Base-by-base conservation (phyloP, 768 basidiomycete species). In the Russula vinacea region DNA sequence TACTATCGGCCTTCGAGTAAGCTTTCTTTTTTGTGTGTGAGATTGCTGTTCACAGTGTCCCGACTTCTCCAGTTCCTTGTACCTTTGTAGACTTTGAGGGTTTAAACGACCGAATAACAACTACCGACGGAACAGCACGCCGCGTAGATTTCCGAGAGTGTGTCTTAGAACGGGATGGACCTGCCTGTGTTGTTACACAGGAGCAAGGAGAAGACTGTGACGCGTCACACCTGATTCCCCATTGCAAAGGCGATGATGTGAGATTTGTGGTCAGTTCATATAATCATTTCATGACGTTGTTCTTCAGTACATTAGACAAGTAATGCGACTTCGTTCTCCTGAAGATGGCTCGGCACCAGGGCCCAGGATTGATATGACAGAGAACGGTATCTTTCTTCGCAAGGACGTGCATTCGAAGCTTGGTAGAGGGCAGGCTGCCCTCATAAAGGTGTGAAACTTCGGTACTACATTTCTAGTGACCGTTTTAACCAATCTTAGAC, bases 401-500 rank as follows among this genome's bases (percentile, higher is more conserved):
- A 29, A 14, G 33, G 11, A 35, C n/a, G 2, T 53, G 52, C 33
- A 37, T 37, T 0, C 4, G 52, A 2, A 1, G 14, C 35, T 59
- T 59, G 35, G 35, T 14, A 59, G 0, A 8, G 58, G 58, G 37
- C 4, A 10, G 2, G 58, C 50, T 39, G 58, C 47, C 35, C 17
- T 58, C 47, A 49, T 59, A 50, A 59, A 50, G 47, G 58, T 50
- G 37, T 6, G 58, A 50, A 37, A 29, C 17, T 16, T 59, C 24
- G 45, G 22, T 39, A 50, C 33, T 39, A 26, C 58, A 39, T 39
- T 6, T 56, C 22, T 50, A 50, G 16, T 17, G n/a, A 53, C 32
- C n/a, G 10, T 22, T 22, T 53, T 53, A 53, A 53, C 52, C 52
- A 53, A 37, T 58, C 35, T 50, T 59, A 59, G 58, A 50, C 58